Evolutionary conservation across 1,284 basidiomycete species (phyloP), one percentile per base, ranked within the genome.

Genomic region (Boletellus sp.): DNA sequence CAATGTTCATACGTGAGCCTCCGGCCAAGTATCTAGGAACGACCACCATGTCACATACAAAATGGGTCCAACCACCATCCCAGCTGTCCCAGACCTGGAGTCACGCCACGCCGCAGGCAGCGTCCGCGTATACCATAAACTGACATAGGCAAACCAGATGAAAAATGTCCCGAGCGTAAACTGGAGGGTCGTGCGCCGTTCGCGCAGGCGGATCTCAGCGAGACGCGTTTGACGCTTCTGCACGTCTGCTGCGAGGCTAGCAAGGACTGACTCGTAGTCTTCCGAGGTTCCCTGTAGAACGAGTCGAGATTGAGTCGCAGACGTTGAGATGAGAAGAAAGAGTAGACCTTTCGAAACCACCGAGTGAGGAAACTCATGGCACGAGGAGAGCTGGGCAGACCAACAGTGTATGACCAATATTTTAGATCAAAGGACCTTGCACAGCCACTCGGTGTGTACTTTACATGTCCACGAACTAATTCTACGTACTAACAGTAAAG

Each of bases 201-300:
- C 88, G 20, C 94, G 82, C 39, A 91, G 71, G 9, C 91, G 82
- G 58, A 98, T 90, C 63, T 94, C 93, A 1, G 90, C 85, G 8
- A 99, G 81, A 49, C 84, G 79, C 27, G 81, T 78, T 67, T 95
- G 88, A 20, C 85, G 78, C 50, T 82, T 80, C 59, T 82, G 77
- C 39, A 91, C 84, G 59, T 86, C 79, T n/a, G 69, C 64, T 7
- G 82, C 79, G 36, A 91, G 72, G 33, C 69, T 67, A 13, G 80
- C 76, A 29, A 91, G 78, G 45, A 87, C 67, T 30, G 80, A 74
- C 57, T 87, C 85, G 61, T 85, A 87, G 67, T 90, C 83, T 56
- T 87, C 84, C 54, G 64, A 41, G 0, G 47, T 34, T 22, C 42
- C 43, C 62, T 64, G 36, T 34, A 4, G 8, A 35, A n/a, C 21